A percentile compares a stretch with the other conserved stretches of the same genome.
phyloP scores from a whole-genome alignment of 2,329 filamentous ascomycete species.

The Talaromyces sp. region DNA sequence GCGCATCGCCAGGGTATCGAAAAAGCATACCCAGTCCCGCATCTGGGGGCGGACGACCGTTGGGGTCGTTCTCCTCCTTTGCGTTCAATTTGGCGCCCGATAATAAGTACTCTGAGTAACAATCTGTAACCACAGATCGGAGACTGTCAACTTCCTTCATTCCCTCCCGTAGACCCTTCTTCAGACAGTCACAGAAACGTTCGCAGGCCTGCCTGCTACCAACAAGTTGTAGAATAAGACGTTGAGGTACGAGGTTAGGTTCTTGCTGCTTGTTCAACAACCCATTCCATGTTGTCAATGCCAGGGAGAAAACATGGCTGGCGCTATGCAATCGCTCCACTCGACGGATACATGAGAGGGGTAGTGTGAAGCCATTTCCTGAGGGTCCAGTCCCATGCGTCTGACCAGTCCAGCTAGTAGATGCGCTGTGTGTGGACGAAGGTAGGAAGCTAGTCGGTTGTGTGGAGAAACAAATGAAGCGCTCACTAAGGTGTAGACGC shows the following conservation, averaged over 20 bases:
- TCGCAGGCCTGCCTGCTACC: slow-evolving; percentile 89
- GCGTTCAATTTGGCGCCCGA: slow-evolving; percentile 44
- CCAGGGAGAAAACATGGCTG: slow-evolving; percentile 87
- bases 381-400: slow-evolving; percentile 90
- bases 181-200: slow-evolving; percentile 92
- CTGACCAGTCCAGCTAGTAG: slow-evolving; percentile 85
- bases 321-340: slow-evolving; percentile 93
- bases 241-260: slow-evolving; percentile 69
- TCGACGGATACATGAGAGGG: slow-evolving; percentile 84
- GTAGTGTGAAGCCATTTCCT: slow-evolving; percentile 94
- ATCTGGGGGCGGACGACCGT: slow-evolving; percentile 69
- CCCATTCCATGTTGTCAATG: slow-evolving; percentile 92
- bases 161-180: slow-evolving; percentile 81
- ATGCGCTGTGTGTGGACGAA: slow-evolving; percentile 75
- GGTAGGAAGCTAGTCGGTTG: slow-evolving; percentile 84
- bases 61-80: slow-evolving; percentile 57
- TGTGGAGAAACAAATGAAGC: slow-evolving; percentile 95
- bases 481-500: slow-evolving; percentile 89
- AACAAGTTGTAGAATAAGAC: slow-evolving; percentile 87
- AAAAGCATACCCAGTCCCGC: slow-evolving; percentile 91
- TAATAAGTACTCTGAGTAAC: slow-evolving; percentile 86
- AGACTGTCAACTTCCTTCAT: slow-evolving; percentile 87
- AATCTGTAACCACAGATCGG: slow-evolving; percentile 76
- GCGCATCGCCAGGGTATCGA: slow-evolving; percentile 90
- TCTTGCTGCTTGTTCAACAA: slow-evolving; percentile 61